These are phyloP conservation scores for Glycyrrhiza uralensis DNA, from an alignment of 306 rosid genomes.

Conservation along the genomic window DNA sequence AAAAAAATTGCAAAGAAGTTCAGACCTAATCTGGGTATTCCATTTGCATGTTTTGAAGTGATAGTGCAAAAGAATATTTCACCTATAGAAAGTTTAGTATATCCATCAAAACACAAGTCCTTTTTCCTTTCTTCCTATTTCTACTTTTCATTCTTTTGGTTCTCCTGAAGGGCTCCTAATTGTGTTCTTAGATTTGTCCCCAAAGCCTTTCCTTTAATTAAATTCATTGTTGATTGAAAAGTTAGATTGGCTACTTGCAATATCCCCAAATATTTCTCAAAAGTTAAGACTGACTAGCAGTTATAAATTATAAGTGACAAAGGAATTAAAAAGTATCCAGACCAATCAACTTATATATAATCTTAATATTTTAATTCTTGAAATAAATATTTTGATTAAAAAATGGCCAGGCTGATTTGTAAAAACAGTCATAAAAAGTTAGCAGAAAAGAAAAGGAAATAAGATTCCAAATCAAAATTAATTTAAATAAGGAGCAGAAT, in stretches of 20 bases:
- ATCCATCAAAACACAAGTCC: not conserved
- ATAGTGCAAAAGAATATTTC: too few relatives aligned
- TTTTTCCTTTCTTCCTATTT: not conserved
- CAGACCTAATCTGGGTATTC: too few relatives aligned
- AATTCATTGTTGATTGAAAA: not conserved
- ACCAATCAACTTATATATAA: not conserved
- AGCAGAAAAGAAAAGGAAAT: constrained; percentile 1
- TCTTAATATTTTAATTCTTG: not conserved
- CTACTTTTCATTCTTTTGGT: not conserved
- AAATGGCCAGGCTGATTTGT: not conserved
- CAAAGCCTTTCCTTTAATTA: not conserved
- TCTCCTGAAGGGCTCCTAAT: not conserved
- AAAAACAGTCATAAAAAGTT: not conserved
- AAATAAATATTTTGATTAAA: not conserved
- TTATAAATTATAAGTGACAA: not conserved
- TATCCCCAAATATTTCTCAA: not conserved
- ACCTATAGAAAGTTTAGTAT: not conserved
- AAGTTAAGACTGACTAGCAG: not conserved
- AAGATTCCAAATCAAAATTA: constrained; percentile 19
- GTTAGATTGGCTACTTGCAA: not conserved
- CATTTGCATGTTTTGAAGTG: too few relatives aligned
- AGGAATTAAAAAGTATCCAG: not conserved
- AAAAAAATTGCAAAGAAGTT: too few relatives aligned
- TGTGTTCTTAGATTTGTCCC: not conserved
- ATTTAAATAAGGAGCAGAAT: constrained; percentile 20